Conservation (phyloP, 441 rosid species). For the Brassica balearica region DNA sequence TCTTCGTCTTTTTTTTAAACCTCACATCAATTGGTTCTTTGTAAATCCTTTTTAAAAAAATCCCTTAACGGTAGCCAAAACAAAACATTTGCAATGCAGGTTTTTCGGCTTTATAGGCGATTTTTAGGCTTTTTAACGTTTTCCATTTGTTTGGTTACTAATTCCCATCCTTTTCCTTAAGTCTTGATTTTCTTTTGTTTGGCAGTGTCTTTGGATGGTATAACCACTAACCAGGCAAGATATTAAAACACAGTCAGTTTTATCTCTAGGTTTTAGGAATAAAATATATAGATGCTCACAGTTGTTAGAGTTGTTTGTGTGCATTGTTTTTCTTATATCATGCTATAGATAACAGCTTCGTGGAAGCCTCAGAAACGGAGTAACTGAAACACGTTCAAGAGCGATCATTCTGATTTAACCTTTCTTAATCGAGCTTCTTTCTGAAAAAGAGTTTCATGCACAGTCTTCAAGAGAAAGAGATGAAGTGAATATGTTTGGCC, state of each 20-base stretch:
- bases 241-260: slow-evolving; percentile 86
- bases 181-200: neutral
- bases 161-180: neutral
- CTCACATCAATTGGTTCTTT: too few relatives aligned
- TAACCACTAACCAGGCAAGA: slow-evolving; percentile 58
- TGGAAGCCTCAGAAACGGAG: slow-evolving; percentile 1
- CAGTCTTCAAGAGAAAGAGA: neutral
- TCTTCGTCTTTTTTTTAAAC: too few relatives aligned
- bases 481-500: slow-evolving; percentile 4
- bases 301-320: slow-evolving; percentile 2
- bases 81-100: neutral
- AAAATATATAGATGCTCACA: neutral
- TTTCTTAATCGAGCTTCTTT: neutral
- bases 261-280: neutral
- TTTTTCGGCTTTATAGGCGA: neutral
- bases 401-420: neutral
- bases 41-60: too few relatives aligned
- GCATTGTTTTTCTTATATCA: neutral
- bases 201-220: slow-evolving; percentile 84
- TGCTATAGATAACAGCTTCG: neutral
- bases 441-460: neutral
- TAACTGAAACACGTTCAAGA: slow-evolving; percentile 1
- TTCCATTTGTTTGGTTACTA: neutral
- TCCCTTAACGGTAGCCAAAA: neutral
- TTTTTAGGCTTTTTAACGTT: neutral